Conservation (phyloP, 1,139 yeast genomes). For the Yamadazyma sp. region DNA sequence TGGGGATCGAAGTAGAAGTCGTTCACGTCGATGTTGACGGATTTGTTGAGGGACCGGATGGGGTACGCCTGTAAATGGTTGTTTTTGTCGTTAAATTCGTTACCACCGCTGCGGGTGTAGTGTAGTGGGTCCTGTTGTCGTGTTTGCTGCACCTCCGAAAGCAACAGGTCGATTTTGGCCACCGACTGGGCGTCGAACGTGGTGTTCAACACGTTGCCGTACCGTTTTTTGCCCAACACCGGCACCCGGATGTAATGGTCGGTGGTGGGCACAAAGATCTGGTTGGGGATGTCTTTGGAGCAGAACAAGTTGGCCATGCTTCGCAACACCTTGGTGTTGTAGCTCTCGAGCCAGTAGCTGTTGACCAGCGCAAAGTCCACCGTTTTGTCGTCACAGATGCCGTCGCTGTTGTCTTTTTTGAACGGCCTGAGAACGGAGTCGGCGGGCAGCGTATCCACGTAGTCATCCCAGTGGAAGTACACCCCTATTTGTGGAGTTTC, state of each 20-base stretch:
- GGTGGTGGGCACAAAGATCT: slow-evolving; percentile 28
- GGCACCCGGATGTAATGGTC: slow-evolving; percentile 29
- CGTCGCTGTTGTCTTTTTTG: slow-evolving; percentile 18
- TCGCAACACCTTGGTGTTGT: slow-evolving; percentile 32
- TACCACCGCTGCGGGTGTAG: slow-evolving; percentile 11
- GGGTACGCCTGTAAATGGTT: slow-evolving; percentile 5
- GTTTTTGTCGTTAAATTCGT: slow-evolving; percentile 11
- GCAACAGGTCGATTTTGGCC: background rate
- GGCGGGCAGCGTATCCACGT: slow-evolving; percentile 36
- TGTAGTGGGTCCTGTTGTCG: background rate
- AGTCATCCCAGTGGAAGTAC: slow-evolving; percentile 46
- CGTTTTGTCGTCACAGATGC: slow-evolving; percentile 24
- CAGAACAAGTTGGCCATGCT: slow-evolving; percentile 40
- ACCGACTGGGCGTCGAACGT: slow-evolving; percentile 2
- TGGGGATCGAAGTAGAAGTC: slow-evolving; percentile 38
- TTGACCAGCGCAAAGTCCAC: slow-evolving; percentile 29
- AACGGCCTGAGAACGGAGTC: slow-evolving; percentile 21
- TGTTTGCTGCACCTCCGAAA: background rate
- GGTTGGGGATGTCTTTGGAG: slow-evolving; percentile 29
- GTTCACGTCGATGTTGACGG: slow-evolving; percentile 20
- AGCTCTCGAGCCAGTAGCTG: slow-evolving; percentile 38
- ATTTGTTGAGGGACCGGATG: slow-evolving; percentile 8
- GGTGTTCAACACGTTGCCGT: slow-evolving; percentile 19
- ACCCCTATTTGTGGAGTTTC: slow-evolving; percentile 5
- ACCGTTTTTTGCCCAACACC: slow-evolving; percentile 27